Conservation (phyloP, 176 grass and related monocot species). For the Aegilops bicornis region DNA sequence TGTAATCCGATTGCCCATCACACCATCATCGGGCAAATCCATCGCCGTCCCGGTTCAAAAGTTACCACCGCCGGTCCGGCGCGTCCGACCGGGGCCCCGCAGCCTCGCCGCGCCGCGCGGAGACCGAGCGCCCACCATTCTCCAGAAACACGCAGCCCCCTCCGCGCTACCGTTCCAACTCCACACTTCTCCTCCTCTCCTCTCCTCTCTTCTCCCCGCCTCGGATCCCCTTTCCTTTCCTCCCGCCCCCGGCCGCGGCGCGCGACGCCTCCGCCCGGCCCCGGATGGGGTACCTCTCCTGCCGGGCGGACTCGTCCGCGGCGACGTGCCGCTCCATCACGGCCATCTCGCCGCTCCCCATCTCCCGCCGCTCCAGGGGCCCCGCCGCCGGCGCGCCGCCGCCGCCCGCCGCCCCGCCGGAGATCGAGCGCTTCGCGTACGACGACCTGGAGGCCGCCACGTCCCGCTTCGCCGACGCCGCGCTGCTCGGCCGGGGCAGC, state of each 20-base stretch:
- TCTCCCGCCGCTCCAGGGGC: constrained; percentile 27
- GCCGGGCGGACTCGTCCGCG: constrained; percentile 92
- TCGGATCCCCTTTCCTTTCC: neutral
- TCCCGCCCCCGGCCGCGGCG: neutral
- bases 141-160: neutral
- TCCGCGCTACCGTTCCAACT: neutral
- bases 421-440: constrained; percentile 76
- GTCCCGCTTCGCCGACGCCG: constrained; percentile 62
- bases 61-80: neutral
- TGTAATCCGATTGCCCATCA: no score
- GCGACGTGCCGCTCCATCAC: constrained; percentile 87
- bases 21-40: neutral
- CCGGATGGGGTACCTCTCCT: constrained; percentile 96
- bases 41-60: neutral
- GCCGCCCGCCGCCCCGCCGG: neutral
- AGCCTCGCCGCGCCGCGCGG: neutral
- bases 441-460: constrained; percentile 76
- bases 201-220: neutral
- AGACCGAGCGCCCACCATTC: neutral
- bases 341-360: constrained; percentile 54
- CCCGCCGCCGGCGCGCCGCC: neutral
- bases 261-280: neutral
- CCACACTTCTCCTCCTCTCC: neutral
- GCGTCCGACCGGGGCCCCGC: neutral
- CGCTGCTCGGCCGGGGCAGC: constrained; percentile 88